These are phyloP conservation scores for Beauveria scarabaeidicola DNA, from an alignment of 2,329 filamentous ascomycete species.

Conservation along the genomic window DNA sequence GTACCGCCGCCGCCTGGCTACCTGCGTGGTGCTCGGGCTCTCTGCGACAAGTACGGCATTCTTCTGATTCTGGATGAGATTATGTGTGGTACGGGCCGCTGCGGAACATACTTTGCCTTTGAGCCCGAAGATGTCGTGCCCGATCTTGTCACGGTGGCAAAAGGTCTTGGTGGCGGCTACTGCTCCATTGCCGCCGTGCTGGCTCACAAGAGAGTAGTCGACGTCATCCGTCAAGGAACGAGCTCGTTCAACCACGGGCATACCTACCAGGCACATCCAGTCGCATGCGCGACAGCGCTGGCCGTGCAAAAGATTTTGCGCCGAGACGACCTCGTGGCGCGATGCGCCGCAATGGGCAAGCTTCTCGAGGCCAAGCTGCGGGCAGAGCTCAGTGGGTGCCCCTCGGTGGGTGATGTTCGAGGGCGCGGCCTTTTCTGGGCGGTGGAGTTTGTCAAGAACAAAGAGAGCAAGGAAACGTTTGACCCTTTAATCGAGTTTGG, in stretches of 20 bases:
- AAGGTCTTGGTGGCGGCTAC: slow-evolving; percentile 50
- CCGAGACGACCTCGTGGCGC: slow-evolving; percentile 25
- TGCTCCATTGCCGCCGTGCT: slow-evolving; percentile 46
- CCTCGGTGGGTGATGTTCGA: slow-evolving; percentile 31
- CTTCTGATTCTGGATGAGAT: slow-evolving; percentile 53
- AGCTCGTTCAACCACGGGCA: slow-evolving; percentile 48
- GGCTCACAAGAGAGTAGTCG: slow-evolving; percentile 38
- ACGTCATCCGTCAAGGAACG: slow-evolving; percentile 37
- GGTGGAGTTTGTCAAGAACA: slow-evolving; percentile 37
- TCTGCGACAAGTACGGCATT: slow-evolving; percentile 48
- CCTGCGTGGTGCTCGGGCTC: slow-evolving; percentile 39
- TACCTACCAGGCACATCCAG: slow-evolving; percentile 38
- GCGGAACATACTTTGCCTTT: slow-evolving; percentile 40
- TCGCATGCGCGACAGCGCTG: slow-evolving; percentile 29
- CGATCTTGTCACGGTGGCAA: slow-evolving; percentile 51
- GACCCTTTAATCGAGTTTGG: slow-evolving; percentile 19
- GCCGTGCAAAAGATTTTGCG: slow-evolving; percentile 30
- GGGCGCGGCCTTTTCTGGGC: slow-evolving; percentile 38
- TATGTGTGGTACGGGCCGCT: slow-evolving; percentile 61
- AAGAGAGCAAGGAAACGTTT: slow-evolving; percentile 28
- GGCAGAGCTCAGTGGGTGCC: slow-evolving; percentile 19
- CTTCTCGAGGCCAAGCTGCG: slow-evolving; percentile 22
- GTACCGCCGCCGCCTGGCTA: slow-evolving; percentile 45
- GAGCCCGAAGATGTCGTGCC: slow-evolving; percentile 28
- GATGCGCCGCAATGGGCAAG: slow-evolving; percentile 23